Conservation (phyloP, 1,284 basidiomycete species). For the Trametes hirsuta region DNA sequence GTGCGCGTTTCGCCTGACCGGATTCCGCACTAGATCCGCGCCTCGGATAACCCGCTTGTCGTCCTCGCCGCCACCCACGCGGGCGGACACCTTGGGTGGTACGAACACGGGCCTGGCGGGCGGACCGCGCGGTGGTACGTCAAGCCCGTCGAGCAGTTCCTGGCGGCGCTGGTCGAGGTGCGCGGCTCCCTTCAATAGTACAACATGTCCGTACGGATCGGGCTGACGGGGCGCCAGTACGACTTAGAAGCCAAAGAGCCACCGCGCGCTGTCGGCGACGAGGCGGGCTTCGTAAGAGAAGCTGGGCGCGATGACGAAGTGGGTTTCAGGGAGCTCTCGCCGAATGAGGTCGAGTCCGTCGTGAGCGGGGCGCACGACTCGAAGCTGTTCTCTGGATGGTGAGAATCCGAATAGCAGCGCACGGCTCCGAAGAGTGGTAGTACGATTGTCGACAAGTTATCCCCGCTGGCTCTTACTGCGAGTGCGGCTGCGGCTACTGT, state of each 20-base stretch:
- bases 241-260: constrained; percentile 19
- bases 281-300: constrained; percentile 19
- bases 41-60: constrained; percentile 24
- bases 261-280: constrained; percentile 11
- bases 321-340: constrained; percentile 24
- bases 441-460: too few relatives aligned
- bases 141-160: constrained; percentile 29
- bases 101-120: constrained; percentile 19
- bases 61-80: constrained; percentile 29
- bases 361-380: constrained; percentile 25
- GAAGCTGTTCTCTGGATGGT: constrained; percentile 32
- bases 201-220: neutral
- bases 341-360: constrained; percentile 20
- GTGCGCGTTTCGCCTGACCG: neutral
- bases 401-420: neutral
- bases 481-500: too few relatives aligned
- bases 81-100: constrained; percentile 37
- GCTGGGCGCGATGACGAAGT: constrained; percentile 25
- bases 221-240: constrained; percentile 17
- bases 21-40: constrained; percentile 7
- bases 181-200: neutral
- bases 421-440: neutral
- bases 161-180: constrained; percentile 30
- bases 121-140: constrained; percentile 32
- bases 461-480: too few relatives aligned